These are phyloP conservation scores for Naganishia albida DNA, from an alignment of 1,284 basidiomycete species.

Conservation along the genomic window DNA sequence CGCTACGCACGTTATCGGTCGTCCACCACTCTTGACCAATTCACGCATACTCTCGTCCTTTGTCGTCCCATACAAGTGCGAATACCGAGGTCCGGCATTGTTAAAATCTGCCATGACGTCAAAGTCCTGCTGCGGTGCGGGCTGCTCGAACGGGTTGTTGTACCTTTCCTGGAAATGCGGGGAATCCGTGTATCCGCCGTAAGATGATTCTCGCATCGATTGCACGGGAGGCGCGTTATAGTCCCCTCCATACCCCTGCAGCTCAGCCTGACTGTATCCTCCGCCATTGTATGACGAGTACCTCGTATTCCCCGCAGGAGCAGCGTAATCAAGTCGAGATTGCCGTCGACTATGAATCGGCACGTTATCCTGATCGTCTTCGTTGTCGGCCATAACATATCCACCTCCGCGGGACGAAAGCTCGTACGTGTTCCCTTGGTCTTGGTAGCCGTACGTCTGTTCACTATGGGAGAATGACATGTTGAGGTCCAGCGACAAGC, in stretches of 20 bases:
- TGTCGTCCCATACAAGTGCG: conserved; percentile 59
- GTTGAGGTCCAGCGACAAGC: neutral
- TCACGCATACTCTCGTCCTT: conserved; percentile 42
- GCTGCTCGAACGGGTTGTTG: conserved; percentile 50
- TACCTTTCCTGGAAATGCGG: conserved; percentile 13
- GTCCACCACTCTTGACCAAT: conserved; percentile 36
- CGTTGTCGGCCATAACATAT: conserved; percentile 14
- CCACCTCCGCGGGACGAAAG: conserved; percentile 9
- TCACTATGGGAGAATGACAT: conserved; percentile 8
- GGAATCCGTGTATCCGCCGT: conserved; percentile 17
- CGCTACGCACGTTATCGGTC: conserved; percentile 50
- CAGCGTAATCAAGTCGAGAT: conserved; percentile 3
- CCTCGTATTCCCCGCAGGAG: neutral
- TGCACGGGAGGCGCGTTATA: neutral
- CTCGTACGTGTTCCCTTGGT: conserved; percentile 17
- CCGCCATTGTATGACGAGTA: conserved; percentile 8
- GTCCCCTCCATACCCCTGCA: neutral
- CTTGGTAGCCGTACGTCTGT: neutral
- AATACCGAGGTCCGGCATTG: conserved; percentile 76
- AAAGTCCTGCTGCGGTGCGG: conserved; percentile 55
- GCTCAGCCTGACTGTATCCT: neutral
- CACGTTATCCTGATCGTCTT: conserved; percentile 22
- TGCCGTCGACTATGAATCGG: conserved; percentile 17
- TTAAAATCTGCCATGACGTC: conserved; percentile 90
- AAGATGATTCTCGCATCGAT: conserved; percentile 1